Evolutionary conservation across 495 filamentous ascomycete genomes (phyloP), one percentile per base, ranked within the genome.

Genomic region (Recurvomyces mirabilis): DNA sequence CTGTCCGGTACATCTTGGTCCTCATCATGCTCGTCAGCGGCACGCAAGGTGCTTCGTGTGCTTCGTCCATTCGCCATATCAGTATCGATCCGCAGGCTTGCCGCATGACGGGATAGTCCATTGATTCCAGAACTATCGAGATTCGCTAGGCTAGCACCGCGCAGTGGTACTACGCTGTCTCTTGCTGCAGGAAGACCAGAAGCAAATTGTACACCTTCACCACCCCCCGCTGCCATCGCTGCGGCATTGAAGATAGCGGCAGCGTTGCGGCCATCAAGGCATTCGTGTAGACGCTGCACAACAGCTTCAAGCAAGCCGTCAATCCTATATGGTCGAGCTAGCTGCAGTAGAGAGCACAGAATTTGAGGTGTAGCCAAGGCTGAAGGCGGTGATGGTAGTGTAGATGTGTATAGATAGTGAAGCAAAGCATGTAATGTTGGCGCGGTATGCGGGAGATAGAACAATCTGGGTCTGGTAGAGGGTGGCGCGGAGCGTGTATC

Each of bases 241-340:
- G 89, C 87, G 0, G 93, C 91, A 52, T 98, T 98, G 73, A 96
- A 98, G 12, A 96, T 86, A 13, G 93, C 91, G 0, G 91, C 93
- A 0, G 91, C 88, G 57, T 96, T 98, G 37, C 87, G 73, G 11
- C 80, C 85, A 54, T 98, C 93, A 2, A 98, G 78, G 6, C 89
- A 75, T 42, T 83, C 77, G 57, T 98, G 91, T 5, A 98, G 76
- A 15, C 89, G 81, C 59, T 94, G 86, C 11, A 96, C 84, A 5
- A 84, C 80, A 1, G 86, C 85, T 63, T 96, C 91, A 0, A 96
- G 70, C 1, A 98, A 74, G 0, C 91, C 91, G 54, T 94, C 86
- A 41, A 98, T 71, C 23, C 84, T 81, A 59, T 96, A 98, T 0
- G 91, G 91, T 5, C 93, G 79, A 0, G 91, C 87, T 39, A 96